A percentile compares a stretch with the other conserved stretches of the same genome.
Conservation (phyloP, 2,329 filamentous ascomycete species). For the Periconia digitata region DNA sequence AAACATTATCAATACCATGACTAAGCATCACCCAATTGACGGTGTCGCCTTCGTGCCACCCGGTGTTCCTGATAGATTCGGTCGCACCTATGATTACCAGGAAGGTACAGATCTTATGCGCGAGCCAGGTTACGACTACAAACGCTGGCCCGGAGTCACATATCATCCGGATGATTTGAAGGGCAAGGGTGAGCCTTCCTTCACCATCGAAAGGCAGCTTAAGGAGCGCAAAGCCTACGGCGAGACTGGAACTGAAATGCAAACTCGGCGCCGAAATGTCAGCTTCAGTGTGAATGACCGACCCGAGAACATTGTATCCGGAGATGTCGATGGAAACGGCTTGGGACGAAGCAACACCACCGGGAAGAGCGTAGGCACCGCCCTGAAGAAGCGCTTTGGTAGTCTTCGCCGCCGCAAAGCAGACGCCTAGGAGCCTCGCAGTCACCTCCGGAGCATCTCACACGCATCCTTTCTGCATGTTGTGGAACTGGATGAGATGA, state of each 20-base stretch:
- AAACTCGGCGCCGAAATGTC: constrained; percentile 41
- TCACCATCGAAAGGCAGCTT: constrained; percentile 66
- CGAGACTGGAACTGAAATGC: constrained; percentile 48
- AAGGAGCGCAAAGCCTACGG: constrained; percentile 59
- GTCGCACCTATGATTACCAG: constrained; percentile 73
- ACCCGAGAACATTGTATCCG: constrained; percentile 16
- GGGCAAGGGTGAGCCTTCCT: constrained; percentile 79
- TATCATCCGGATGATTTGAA: constrained; percentile 79
- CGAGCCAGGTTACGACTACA: constrained; percentile 78
- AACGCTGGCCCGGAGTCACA: constrained; percentile 67
- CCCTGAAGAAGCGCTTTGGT: constrained; percentile 52
- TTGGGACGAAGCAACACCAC: constrained; percentile 40
- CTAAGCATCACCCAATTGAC: constrained; percentile 75
- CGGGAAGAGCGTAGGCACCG: constrained; percentile 38
- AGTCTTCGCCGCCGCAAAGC: constrained; percentile 45
- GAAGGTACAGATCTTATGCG: constrained; percentile 87
- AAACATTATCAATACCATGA: constrained; percentile 72
- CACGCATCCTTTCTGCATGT: not conserved
- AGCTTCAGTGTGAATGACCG: constrained; percentile 39
- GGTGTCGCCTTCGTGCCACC: constrained; percentile 77
- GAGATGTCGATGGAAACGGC: constrained; percentile 26
- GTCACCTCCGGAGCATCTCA: not conserved
- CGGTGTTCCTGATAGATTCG: constrained; percentile 67
- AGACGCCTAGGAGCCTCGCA: constrained; percentile 15
- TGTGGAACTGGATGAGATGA: not conserved